Evolutionary conservation across 2,329 filamentous ascomycete species (phyloP).

Genomic region (Blastomyces gilchristii): DNA sequence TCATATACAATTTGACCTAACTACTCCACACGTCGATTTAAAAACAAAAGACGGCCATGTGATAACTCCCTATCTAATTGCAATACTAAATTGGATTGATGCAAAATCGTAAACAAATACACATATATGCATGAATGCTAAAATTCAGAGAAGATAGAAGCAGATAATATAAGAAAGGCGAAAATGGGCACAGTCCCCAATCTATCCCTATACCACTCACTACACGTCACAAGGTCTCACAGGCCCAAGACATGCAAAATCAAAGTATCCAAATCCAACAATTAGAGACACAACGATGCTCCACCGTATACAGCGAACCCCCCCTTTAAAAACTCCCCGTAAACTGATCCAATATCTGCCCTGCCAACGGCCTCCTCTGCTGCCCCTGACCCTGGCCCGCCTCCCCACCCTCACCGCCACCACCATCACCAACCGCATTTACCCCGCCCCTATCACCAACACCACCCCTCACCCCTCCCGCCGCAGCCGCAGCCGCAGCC

Average conservation of each 20-base stretch:
- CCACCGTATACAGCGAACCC: neutral
- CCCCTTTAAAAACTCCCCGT: constrained; percentile 20
- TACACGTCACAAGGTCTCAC: neutral
- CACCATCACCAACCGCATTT: constrained; percentile 9
- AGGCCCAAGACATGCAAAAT: neutral
- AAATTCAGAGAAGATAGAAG: neutral
- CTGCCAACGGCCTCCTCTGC: constrained; percentile 20
- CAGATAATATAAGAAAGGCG: neutral
- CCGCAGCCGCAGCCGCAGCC: too few species aligned
- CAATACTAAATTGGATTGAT: neutral
- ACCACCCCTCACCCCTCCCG: constrained; percentile 4
- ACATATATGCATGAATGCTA: neutral
- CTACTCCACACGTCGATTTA: neutral
- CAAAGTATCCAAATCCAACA: neutral
- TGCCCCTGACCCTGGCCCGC: constrained; percentile 13
- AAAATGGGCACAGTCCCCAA: neutral
- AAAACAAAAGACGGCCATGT: neutral
- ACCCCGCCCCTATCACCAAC: constrained; percentile 10
- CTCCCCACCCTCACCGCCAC: constrained; percentile 4
- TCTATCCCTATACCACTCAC: neutral
- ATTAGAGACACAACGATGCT: neutral
- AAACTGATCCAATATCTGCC: constrained; percentile 25
- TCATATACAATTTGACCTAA: neutral
- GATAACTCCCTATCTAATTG: neutral
- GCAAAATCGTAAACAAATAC: neutral